Percentiles rank a stretch among this genome's conserved stretches.
These are phyloP conservation scores for Kwoniella shivajii DNA, from an alignment of 1,284 basidiomycete species.

Conservation along the genomic window DNA sequence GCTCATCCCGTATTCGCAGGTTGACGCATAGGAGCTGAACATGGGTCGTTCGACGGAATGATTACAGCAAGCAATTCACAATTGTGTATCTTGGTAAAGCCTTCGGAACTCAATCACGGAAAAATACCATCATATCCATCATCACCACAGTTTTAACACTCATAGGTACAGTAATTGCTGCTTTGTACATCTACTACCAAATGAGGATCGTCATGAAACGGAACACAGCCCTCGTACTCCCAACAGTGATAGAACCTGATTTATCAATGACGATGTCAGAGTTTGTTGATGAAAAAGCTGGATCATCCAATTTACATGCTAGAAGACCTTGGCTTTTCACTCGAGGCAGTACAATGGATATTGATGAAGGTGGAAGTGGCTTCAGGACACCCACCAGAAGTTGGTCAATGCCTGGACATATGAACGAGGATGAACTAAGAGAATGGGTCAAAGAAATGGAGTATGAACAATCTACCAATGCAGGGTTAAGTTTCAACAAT, in stretches of 20 bases:
- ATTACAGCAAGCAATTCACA: slow-evolving; percentile 44
- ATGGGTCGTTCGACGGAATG: not conserved
- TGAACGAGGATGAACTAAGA: slow-evolving; percentile 39
- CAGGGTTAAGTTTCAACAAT: not conserved
- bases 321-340: slow-evolving; percentile 18
- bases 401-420: slow-evolving; percentile 37
- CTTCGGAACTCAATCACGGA: slow-evolving; percentile 37
- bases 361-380: slow-evolving; percentile 2
- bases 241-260: slow-evolving; percentile 1
- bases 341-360: slow-evolving; percentile 1
- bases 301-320: slow-evolving; percentile 7
- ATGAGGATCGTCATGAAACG: slow-evolving; percentile 47
- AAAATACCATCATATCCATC: slow-evolving; percentile 44
- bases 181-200: slow-evolving; percentile 52
- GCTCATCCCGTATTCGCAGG: not conserved
- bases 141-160: slow-evolving; percentile 37
- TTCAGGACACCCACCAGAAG: slow-evolving; percentile 24
- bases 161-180: slow-evolving; percentile 45
- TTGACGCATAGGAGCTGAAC: not conserved
- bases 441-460: slow-evolving; percentile 35
- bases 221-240: slow-evolving; percentile 7
- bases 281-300: slow-evolving; percentile 19
- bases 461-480: slow-evolving; percentile 6
- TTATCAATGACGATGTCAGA: slow-evolving; percentile 18
- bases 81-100: slow-evolving; percentile 50